phyloP scores from a whole-genome alignment of 441 rosid species.

The Jatropha podagrica region DNA sequence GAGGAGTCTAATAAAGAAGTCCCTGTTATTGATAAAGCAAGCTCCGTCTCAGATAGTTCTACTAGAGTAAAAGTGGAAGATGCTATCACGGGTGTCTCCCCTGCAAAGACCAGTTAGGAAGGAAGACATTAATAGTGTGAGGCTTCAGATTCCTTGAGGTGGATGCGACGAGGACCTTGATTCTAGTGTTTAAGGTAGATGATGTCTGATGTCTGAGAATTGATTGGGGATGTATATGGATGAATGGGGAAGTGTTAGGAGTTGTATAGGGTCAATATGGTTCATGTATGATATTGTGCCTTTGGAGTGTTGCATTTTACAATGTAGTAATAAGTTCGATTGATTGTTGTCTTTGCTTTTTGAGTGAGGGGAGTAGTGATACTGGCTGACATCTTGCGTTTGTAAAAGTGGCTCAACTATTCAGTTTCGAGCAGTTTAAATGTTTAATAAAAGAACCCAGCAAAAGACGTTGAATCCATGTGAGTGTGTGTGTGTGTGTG shows the following conservation, averaged over 20 bases:
- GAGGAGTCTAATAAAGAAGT: slow-evolving; percentile 36
- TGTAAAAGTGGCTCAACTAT: slow-evolving; percentile 46
- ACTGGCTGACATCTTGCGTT: slow-evolving; percentile 38
- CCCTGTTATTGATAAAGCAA: slow-evolving; percentile 27
- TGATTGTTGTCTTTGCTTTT: slow-evolving; percentile 25
- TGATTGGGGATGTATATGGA: slow-evolving; percentile 19
- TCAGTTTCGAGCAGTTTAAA: slow-evolving; percentile 27
- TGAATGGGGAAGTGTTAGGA: slow-evolving; percentile 22
- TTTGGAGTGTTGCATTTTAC: slow-evolving; percentile 29
- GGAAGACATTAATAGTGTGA: slow-evolving; percentile 10
- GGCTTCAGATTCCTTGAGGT: slow-evolving; percentile 14
- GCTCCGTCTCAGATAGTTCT: slow-evolving; percentile 32
- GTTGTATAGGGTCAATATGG: slow-evolving; percentile 32
- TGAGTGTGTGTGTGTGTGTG: no score
- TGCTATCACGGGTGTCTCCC: slow-evolving; percentile 30
- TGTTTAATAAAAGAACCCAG: slow-evolving; percentile 31
- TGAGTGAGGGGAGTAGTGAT: slow-evolving; percentile 30
- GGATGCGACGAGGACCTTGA: slow-evolving; percentile 18
- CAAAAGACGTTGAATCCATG: slow-evolving; percentile 12
- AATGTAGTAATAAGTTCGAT: slow-evolving; percentile 26
- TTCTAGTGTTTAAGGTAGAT: slow-evolving; percentile 29
- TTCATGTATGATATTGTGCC: slow-evolving; percentile 42
- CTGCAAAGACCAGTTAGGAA: slow-evolving; percentile 47
- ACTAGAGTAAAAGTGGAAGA: slow-evolving; percentile 33
- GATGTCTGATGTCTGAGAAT: slow-evolving; percentile 15